A percentile compares a stretch with the other conserved stretches of the same genome.
phyloP scores from a whole-genome alignment of 108 stramenopile species.

The Nitzschia sp. region DNA sequence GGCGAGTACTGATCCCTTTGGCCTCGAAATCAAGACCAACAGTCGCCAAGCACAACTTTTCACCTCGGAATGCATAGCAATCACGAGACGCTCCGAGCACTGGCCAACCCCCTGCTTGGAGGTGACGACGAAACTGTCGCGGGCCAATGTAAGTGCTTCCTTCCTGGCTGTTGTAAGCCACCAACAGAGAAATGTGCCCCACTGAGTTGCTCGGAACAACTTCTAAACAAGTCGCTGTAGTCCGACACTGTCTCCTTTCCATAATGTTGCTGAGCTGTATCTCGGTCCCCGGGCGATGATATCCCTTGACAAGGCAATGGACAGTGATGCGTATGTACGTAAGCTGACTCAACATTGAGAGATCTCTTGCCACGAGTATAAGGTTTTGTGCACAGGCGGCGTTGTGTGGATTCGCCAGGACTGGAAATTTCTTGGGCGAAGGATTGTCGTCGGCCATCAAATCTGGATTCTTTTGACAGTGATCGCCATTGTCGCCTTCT shows the following conservation, averaged over 20 bases:
- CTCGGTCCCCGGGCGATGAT: constrained; percentile 2
- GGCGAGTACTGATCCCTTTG: not conserved
- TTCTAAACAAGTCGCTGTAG: not conserved
- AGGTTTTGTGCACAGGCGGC: constrained; percentile 11
- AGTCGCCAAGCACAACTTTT: constrained; percentile 10
- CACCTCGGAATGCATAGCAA: constrained; percentile 16
- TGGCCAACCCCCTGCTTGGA: constrained; percentile 9
- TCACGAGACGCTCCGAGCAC: constrained; percentile 12
- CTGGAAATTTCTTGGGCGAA: too few relatives aligned
- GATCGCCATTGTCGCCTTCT: not conserved
- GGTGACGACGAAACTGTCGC: constrained; percentile 11
- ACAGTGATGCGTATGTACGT: constrained; percentile 2
- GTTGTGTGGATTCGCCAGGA: constrained; percentile 14
- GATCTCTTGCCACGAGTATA: constrained; percentile 2
- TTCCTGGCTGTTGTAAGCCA: constrained; percentile 1
- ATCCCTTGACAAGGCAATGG: constrained; percentile 15
- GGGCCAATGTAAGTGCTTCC: constrained; percentile 1
- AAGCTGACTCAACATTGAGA: not conserved
- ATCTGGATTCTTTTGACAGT: not conserved
- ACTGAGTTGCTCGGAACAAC: constrained; percentile 13
- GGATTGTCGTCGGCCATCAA: not conserved
- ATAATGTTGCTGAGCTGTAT: constrained; percentile 1
- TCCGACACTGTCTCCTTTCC: constrained; percentile 2
- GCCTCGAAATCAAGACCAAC: constrained; percentile 4
- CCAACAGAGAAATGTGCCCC: constrained; percentile 14